Evolutionary conservation across 768 basidiomycete genomes (phyloP).

Genomic region (Melanogaster broomeanus): DNA sequence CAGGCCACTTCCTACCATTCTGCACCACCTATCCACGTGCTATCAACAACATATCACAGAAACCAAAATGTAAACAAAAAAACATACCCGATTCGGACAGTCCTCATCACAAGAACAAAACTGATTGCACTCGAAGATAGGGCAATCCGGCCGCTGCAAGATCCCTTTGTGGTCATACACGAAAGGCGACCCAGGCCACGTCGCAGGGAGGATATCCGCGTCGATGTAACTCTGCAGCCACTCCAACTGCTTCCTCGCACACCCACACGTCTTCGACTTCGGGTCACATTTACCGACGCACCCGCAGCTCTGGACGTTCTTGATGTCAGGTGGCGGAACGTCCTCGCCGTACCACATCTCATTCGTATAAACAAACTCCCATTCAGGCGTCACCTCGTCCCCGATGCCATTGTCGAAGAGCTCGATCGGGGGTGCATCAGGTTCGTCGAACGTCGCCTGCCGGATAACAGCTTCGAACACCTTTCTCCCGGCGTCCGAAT

Average conservation of each 20-base stretch:
- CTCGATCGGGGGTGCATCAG: constrained; percentile 63
- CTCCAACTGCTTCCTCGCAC: constrained; percentile 56
- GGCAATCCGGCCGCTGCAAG: constrained; percentile 51
- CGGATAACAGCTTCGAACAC: constrained; percentile 68
- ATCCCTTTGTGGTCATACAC: constrained; percentile 64
- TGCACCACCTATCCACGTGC: constrained; percentile 68
- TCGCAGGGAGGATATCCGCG: constrained; percentile 24
- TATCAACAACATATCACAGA: neutral
- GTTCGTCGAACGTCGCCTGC: constrained; percentile 67
- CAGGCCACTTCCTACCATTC: constrained; percentile 62
- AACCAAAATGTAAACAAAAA: neutral
- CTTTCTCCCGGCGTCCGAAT: constrained; percentile 43
- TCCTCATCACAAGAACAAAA: constrained; percentile 79
- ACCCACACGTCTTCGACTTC: constrained; percentile 70
- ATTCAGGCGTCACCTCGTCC: constrained; percentile 69
- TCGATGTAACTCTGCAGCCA: constrained; percentile 30
- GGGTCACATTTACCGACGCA: constrained; percentile 80
- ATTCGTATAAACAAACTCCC: constrained; percentile 90
- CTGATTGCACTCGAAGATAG: constrained; percentile 87
- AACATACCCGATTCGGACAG: constrained; percentile 73
- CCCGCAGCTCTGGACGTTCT: constrained; percentile 62
- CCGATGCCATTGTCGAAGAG: constrained; percentile 68
- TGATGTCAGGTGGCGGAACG: constrained; percentile 65
- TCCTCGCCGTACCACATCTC: constrained; percentile 71
- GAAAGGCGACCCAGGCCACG: constrained; percentile 53